These are phyloP conservation scores for Nannochloris sp. DNA, from an alignment of 139 green algal genomes.

Conservation along the genomic window DNA sequence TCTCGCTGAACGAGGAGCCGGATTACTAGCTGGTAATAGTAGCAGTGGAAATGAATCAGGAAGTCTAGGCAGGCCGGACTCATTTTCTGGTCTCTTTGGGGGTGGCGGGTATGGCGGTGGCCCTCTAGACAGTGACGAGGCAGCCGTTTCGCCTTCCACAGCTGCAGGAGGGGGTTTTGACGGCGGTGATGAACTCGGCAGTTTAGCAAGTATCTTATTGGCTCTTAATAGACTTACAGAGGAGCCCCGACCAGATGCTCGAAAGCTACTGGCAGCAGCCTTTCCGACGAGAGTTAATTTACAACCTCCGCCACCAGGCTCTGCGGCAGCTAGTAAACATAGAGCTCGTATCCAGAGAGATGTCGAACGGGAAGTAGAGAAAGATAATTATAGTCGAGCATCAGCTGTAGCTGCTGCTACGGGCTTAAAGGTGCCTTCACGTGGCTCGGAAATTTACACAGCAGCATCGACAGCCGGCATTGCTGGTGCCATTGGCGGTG, in stretches of 20 bases:
- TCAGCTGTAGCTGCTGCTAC: slow-evolving; percentile 13
- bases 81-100: not conserved
- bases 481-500: not conserved
- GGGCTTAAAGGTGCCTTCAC: slow-evolving; percentile 12
- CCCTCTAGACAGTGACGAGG: not conserved
- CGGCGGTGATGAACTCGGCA: no score
- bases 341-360: slow-evolving; percentile 20
- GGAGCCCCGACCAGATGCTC: slow-evolving; percentile 7
- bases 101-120: not conserved
- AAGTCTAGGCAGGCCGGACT: slow-evolving; percentile 1
- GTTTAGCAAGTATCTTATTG: slow-evolving; percentile 10
- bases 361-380: not conserved
- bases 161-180: slow-evolving; percentile 17
- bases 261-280: slow-evolving; percentile 26
- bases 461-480: no score
- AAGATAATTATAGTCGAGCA: slow-evolving; percentile 17
- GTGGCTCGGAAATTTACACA: slow-evolving; percentile 9
- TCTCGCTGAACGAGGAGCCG: not conserved
- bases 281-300: slow-evolving; percentile 36
- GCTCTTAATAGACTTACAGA: slow-evolving; percentile 5
- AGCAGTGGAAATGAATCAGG: not conserved
- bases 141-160: not conserved
- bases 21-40: not conserved
- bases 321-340: slow-evolving; percentile 13
- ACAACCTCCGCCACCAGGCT: slow-evolving; percentile 15